Conservation (phyloP, 2,329 filamentous ascomycete species). For the Aspergillus neotritici region DNA sequence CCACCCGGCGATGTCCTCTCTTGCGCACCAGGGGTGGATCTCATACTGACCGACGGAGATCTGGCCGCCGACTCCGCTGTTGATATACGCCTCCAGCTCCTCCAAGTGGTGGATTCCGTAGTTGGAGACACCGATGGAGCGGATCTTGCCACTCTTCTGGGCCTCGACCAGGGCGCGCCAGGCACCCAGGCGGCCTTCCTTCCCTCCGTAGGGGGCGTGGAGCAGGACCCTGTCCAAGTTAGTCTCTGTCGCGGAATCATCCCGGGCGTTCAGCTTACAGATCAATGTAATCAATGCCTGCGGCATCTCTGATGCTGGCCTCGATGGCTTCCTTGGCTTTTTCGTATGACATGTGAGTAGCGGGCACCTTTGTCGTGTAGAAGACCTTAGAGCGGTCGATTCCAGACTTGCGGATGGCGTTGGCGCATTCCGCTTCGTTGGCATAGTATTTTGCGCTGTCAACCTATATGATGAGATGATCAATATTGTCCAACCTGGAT, state of each 20-base stretch:
- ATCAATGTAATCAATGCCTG: conserved; percentile 62
- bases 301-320: conserved; percentile 56
- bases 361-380: conserved; percentile 58
- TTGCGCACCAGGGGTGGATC: conserved; percentile 78
- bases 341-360: conserved; percentile 54
- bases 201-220: conserved; percentile 37
- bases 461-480: conserved; percentile 32
- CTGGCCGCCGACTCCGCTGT: conserved; percentile 50
- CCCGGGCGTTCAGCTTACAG: conserved; percentile 40
- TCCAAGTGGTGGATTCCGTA: conserved; percentile 37
- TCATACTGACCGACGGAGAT: conserved; percentile 85
- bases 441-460: conserved; percentile 55
- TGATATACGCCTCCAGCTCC: conserved; percentile 38
- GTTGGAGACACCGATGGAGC: conserved; percentile 40
- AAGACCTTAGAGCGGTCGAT: conserved; percentile 54
- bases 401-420: conserved; percentile 48
- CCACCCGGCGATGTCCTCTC: conserved; percentile 76
- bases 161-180: conserved; percentile 40
- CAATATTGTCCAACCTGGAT: background rate
- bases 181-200: conserved; percentile 33
- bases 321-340: conserved; percentile 59
- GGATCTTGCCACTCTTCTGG: conserved; percentile 34
- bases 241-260: background rate
- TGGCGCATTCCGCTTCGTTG: conserved; percentile 53
- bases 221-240: conserved; percentile 29